These are phyloP conservation scores for Blastobotrys apis DNA, from an alignment of 1,139 yeast genomes.

Conservation along the genomic window DNA sequence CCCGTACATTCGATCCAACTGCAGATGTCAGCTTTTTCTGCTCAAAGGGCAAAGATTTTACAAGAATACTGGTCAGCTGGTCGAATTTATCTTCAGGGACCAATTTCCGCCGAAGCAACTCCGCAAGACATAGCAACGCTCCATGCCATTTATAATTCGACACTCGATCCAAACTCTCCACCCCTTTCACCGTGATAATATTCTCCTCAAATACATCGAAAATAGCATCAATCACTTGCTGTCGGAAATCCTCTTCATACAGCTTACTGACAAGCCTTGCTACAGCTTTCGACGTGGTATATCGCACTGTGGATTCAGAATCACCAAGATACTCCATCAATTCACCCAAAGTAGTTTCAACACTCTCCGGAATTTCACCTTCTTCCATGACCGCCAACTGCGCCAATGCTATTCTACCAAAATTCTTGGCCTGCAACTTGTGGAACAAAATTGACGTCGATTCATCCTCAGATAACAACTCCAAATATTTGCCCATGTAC, in stretches of 20 bases:
- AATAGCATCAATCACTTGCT: slow-evolving; percentile 36
- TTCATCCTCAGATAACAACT: slow-evolving; percentile 2
- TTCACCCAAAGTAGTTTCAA: slow-evolving; percentile 44
- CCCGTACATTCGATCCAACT: slow-evolving; percentile 68
- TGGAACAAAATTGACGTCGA: slow-evolving; percentile 9
- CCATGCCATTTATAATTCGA: slow-evolving; percentile 45
- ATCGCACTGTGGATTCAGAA: slow-evolving; percentile 41
- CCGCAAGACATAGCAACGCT: slow-evolving; percentile 43
- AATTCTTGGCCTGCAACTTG: slow-evolving; percentile 34
- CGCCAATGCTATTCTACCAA: slow-evolving; percentile 36
- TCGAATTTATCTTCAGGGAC: slow-evolving; percentile 25
- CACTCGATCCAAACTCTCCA: slow-evolving; percentile 24
- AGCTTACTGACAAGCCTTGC: slow-evolving; percentile 38
- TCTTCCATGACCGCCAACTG: slow-evolving; percentile 16
- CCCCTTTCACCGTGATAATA: slow-evolving; percentile 13
- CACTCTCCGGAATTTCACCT: slow-evolving; percentile 21
- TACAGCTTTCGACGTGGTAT: slow-evolving; percentile 45
- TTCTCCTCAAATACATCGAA: slow-evolving; percentile 31
- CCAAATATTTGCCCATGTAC: slow-evolving; percentile 6
- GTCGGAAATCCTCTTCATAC: slow-evolving; percentile 27
- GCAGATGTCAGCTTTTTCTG: slow-evolving; percentile 48
- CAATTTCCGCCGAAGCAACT: slow-evolving; percentile 37
- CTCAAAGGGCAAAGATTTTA: slow-evolving; percentile 48
- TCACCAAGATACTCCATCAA: slow-evolving; percentile 35
- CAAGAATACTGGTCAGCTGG: slow-evolving; percentile 33